phyloP scores from a whole-genome alignment of 106 monocot species.

The Agapanthus africanus region DNA sequence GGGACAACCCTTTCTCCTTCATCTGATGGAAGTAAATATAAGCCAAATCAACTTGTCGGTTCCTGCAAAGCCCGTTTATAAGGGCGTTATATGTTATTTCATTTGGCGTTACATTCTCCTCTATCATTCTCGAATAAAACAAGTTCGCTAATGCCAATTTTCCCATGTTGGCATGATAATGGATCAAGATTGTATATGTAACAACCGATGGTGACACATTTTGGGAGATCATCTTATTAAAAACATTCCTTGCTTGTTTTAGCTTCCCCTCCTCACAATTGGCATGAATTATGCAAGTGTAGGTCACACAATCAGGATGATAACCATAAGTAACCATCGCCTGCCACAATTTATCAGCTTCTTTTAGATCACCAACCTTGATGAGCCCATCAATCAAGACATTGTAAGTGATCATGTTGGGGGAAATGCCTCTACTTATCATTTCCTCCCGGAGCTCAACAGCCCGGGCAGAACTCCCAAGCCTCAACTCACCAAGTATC shows the following conservation, averaged over 20 bases:
- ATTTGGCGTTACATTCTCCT: slow-evolving; percentile 43
- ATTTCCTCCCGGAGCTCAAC: slow-evolving; percentile 70
- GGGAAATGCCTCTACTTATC: slow-evolving; percentile 43
- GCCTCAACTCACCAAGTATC: slow-evolving; percentile 61
- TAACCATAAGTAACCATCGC: slow-evolving; percentile 57
- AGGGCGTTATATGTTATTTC: slow-evolving; percentile 86
- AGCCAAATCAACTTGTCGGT: slow-evolving; percentile 29
- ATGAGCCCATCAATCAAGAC: slow-evolving; percentile 68
- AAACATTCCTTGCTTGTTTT: slow-evolving; percentile 31
- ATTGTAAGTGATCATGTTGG: slow-evolving; percentile 66
- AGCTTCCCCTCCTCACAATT: slow-evolving; percentile 40
- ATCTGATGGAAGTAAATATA: slow-evolving; percentile 63
- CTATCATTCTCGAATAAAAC: slow-evolving; percentile 46
- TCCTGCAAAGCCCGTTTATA: slow-evolving; percentile 74
- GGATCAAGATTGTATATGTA: slow-evolving; percentile 78
- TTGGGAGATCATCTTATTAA: slow-evolving; percentile 39
- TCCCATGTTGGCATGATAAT: slow-evolving; percentile 56
- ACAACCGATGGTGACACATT: slow-evolving; percentile 61
- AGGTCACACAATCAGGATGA: slow-evolving; percentile 73
- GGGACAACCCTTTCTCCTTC: slow-evolving; percentile 61
- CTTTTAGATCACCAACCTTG: slow-evolving; percentile 37
- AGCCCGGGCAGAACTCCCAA: slow-evolving; percentile 37
- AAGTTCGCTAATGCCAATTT: slow-evolving; percentile 33
- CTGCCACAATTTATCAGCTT: slow-evolving; percentile 37
- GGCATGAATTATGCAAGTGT: slow-evolving; percentile 86